Evolutionary conservation across 306 rosid genomes (phyloP), one percentile per base, ranked within the genome.

Genomic region (Psophocarpus tetragonolobus): DNA sequence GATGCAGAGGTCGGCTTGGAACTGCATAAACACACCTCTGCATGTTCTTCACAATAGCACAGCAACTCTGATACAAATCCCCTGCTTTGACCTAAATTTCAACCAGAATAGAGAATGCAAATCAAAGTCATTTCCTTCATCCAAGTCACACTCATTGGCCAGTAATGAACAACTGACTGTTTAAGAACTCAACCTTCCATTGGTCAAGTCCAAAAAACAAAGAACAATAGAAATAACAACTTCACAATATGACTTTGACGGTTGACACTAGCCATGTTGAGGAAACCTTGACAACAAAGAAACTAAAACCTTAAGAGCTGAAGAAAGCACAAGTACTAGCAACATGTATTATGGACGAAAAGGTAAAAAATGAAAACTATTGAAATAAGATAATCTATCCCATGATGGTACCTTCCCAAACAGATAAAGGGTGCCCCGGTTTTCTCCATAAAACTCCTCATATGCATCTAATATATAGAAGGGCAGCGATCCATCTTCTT

Each of bases 21-120:
- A 95, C 80, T 36, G 99, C 97, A 80, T 88, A 95, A 63, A 92
- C 84, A 72, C 99, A 89, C 83, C 99, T 91, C 69, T 92, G 88
- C 89, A 90, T 85, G 87, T 88, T 92, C 91, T 92, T 91, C 61
- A 91, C 96, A 63, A 95, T 91, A 70, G 85, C 89, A 78, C 97
- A 92, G 86, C 99, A 95, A 81, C 99, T 95, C 68, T 89, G 97
- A 86, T 88, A 90, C 23, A 84, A 61, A 71, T 67, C 76, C 83
- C 99, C 97, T 57, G 90, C 78, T 82, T 87, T 95, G 68, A 92
- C 97, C 99, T 95, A 73, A 32, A 63, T 86, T 45, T 71, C 79
- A 84, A 73, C 71, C 78, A 83, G 5, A 51, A 1, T 18, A 8
- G 58, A 51, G 58, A 67, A 42, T 32, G 57, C 33, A 42, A 63